Conservation (phyloP, 805 yeast genomes). For the Saturnispora galanensis region DNA sequence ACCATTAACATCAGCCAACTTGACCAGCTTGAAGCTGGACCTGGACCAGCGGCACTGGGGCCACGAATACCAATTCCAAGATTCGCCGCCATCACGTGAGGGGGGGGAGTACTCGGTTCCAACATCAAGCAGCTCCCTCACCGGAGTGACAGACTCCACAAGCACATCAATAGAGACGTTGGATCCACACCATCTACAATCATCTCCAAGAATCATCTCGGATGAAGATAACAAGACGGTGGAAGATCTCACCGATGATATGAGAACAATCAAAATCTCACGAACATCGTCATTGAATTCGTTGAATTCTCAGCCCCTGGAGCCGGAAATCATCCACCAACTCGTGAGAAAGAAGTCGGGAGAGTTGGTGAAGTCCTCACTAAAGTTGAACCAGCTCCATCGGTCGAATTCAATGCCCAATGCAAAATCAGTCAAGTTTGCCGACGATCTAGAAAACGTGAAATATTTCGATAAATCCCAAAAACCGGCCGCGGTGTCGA, state of each 20-base stretch:
- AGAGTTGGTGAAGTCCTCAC: conserved; percentile 36
- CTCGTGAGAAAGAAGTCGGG: conserved; percentile 46
- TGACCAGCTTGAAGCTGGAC: conserved; percentile 20
- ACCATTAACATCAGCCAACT: conserved; percentile 25
- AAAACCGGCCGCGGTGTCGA: conserved; percentile 55
- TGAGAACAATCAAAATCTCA: background rate
- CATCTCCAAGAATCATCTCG: no score
- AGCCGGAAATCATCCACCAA: background rate
- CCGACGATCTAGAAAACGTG: conserved; percentile 48
- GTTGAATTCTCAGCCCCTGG: background rate
- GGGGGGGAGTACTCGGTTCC: background rate
- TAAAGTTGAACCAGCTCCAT: conserved; percentile 35
- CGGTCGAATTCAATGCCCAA: conserved; percentile 42
- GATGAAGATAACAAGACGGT: background rate
- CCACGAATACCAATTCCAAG: background rate
- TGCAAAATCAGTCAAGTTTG: conserved; percentile 54
- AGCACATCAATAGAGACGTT: background rate
- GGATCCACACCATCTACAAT: no score
- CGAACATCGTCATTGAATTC: background rate
- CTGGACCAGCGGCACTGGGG: conserved; percentile 7
- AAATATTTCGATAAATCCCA: conserved; percentile 54
- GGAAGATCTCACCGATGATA: background rate
- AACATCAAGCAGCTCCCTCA: background rate
- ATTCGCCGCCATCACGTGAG: background rate
- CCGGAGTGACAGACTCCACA: background rate